phyloP scores from a whole-genome alignment of 1,284 basidiomycete genomes.

The Sporisorium scitamineum region DNA sequence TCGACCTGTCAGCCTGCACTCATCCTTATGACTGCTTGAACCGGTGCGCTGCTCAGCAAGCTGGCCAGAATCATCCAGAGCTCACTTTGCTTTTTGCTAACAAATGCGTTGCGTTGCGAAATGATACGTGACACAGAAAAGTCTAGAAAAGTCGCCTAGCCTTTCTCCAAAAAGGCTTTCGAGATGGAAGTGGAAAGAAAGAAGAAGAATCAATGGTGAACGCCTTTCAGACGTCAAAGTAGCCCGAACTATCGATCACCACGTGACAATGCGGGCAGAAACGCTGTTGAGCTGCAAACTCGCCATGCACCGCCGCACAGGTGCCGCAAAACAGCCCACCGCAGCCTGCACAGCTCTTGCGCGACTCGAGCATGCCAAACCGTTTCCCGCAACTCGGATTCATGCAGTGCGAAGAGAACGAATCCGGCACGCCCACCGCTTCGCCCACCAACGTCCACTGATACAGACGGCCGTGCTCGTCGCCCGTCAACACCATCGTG shows the following conservation, averaged over 20 bases:
- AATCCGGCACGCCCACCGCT: slow-evolving; percentile 53
- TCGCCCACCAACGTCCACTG: slow-evolving; percentile 63
- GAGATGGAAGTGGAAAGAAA: background rate
- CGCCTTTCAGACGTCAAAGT: slow-evolving; percentile 24
- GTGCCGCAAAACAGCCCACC: slow-evolving; percentile 57
- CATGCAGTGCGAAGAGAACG: slow-evolving; percentile 46
- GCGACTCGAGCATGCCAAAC: slow-evolving; percentile 60
- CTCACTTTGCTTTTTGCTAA: no score
- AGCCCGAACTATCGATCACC: slow-evolving; percentile 28
- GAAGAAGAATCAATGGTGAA: background rate
- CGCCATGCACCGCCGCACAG: slow-evolving; percentile 39
- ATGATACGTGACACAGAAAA: no score
- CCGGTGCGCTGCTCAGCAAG: no score
- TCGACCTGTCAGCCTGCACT: background rate
- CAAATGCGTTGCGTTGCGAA: no score
- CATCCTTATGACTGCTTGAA: no score
- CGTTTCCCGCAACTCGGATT: slow-evolving; percentile 43
- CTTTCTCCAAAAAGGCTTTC: no score
- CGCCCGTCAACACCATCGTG: slow-evolving; percentile 57
- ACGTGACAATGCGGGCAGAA: slow-evolving; percentile 46
- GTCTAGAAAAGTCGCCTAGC: no score
- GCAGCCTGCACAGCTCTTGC: slow-evolving; percentile 53
- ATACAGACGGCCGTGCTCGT: slow-evolving; percentile 60
- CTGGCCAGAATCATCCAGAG: no score
- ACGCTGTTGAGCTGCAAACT: slow-evolving; percentile 23